These are phyloP conservation scores for Bifiguratus adelaidae DNA, from an alignment of 192 early-diverging fungal genomes.

Conservation along the genomic window DNA sequence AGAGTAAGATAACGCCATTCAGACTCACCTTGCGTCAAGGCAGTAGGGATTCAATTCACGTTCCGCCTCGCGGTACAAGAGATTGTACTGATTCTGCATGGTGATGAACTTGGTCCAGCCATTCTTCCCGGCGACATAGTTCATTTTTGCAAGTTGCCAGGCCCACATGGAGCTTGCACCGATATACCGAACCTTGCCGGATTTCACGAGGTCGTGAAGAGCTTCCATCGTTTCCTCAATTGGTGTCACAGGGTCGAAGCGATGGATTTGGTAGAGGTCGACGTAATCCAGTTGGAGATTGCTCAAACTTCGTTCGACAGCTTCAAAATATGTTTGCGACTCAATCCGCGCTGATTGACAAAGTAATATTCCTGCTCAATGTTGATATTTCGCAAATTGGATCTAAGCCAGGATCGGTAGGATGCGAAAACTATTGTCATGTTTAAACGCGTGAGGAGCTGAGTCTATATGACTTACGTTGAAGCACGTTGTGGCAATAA, in stretches of 20 bases:
- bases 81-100: conserved; percentile 25
- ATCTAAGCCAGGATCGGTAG: background rate
- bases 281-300: conserved; percentile 58
- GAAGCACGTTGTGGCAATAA: conserved; percentile 68
- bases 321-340: conserved; percentile 81
- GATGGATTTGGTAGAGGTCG: conserved; percentile 66
- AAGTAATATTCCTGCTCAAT: background rate
- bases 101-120: conserved; percentile 18
- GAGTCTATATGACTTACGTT: too few relatives aligned
- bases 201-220: conserved; percentile 49
- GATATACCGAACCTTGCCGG: conserved; percentile 44
- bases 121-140: conserved; percentile 20
- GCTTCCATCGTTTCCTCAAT: conserved; percentile 62
- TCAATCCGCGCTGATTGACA: conserved; percentile 63
- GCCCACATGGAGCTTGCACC: conserved; percentile 22
- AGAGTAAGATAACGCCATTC: too few relatives aligned
- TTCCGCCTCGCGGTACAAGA: conserved; percentile 27
- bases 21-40: conserved; percentile 7
- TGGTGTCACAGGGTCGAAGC: conserved; percentile 39
- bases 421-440: background rate
- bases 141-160: conserved; percentile 22
- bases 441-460: too few relatives aligned
- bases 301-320: conserved; percentile 52
- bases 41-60: conserved; percentile 24
- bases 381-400: background rate